Evolutionary conservation across 306 rosid species (phyloP).

Genomic region (Carpinus fangiana): DNA sequence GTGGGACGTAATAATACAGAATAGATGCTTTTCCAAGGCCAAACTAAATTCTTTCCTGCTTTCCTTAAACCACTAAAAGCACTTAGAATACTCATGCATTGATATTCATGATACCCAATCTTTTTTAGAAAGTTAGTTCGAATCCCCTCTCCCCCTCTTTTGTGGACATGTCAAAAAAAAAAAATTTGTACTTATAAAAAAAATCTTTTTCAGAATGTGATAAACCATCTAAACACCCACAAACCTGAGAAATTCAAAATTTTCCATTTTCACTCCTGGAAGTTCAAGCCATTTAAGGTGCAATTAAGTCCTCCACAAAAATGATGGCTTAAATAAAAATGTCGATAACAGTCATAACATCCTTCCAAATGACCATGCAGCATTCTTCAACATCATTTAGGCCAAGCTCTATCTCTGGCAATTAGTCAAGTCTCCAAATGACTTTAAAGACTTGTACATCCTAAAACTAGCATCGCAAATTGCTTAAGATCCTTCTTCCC

Average conservation of each 20-base stretch:
- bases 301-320: neutral
- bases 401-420: conserved; percentile 2
- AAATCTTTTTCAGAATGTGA: neutral
- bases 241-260: neutral
- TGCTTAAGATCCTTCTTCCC: neutral
- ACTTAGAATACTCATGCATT: neutral
- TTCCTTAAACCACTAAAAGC: neutral
- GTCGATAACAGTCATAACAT: neutral
- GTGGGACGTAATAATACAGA: neutral
- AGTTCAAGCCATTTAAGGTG: neutral
- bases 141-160: no score
- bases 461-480: neutral
- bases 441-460: neutral
- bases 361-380: neutral
- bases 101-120: neutral
- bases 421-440: neutral
- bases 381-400: neutral
- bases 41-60: neutral
- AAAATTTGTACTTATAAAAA: no score
- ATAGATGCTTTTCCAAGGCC: neutral
- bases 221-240: neutral
- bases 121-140: neutral
- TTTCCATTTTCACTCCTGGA: no score
- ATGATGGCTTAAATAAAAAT: neutral
- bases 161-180: no score